Base-by-base conservation (phyloP, 2,329 filamentous ascomycete species). In the Anthostomella pinea region DNA sequence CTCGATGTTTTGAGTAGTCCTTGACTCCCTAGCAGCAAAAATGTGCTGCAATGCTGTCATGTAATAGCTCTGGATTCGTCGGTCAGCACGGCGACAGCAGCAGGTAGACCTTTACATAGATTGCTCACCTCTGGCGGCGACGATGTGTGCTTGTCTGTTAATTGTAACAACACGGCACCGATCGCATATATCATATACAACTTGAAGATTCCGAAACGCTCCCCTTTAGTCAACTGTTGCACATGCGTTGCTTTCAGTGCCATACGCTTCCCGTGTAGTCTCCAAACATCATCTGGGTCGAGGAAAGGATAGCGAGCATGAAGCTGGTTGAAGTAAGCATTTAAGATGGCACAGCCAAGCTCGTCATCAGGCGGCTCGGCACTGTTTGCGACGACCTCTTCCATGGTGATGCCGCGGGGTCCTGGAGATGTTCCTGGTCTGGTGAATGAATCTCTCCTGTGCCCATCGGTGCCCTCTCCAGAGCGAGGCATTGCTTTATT, bases 181-280 rank as follows among this genome's bases (percentile, higher is more conserved):
- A 74, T 74, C 4, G 69, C 70, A 53, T 73, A 75, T 1, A 70
- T 65, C 57, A 75, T 61, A 43, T 73, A 73, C 11, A 75, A 51
- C 45, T 72, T 72, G 50, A 75, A 75, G 8, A 72, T 59, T 1
- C 66, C 66, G 46, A 68, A 73, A 28, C 67, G 53, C 37, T 61
- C 50, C 8, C 43, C 21, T 35, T 43, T 45, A 8, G 51, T 51
- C 20, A 59, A 59, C 36, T 70, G 60, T 8, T 62, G 52, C 23
- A 63, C 58, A 8, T 52, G 59, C 8, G 59, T 62, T 4, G 59
- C 56, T 9, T 65, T 48, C 19, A 65, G 52, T 38, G 56, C 24
- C 32, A 54, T 63, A 11, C 69, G 60, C 23, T 64, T 60, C 15
- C 56, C 54, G 45, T 72, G 71, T 24, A 70, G 51, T 30, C 56